Percentiles rank a stretch among this genome's conserved stretches.
These are phyloP conservation scores for Aspergillus avenaceus DNA, from an alignment of 495 filamentous ascomycete genomes.

Conservation along the genomic window DNA sequence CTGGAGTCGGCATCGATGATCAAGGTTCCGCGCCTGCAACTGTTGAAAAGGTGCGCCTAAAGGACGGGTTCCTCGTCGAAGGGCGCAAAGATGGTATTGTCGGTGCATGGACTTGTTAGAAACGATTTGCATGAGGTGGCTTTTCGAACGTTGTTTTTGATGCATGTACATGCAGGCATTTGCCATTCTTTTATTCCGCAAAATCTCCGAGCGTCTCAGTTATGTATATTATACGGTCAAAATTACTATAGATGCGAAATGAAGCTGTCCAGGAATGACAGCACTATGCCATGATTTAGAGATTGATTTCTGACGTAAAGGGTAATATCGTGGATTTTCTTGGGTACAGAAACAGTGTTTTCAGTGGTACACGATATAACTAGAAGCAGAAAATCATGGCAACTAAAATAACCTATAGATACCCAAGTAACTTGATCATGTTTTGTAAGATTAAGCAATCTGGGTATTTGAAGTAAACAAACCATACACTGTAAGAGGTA, in stretches of 20 bases:
- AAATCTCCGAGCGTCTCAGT: not conserved
- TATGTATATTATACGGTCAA: not conserved
- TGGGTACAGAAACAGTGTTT: too few species aligned
- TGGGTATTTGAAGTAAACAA: too few species aligned
- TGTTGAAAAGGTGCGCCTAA: constrained; percentile 85
- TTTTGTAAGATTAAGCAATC: not conserved
- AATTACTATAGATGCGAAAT: not conserved
- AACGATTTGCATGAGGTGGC: constrained; percentile 1
- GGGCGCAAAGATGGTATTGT: constrained; percentile 84
- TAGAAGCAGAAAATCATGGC: too few species aligned
- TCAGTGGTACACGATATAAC: too few species aligned
- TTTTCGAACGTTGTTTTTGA: not conserved
- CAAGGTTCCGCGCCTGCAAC: constrained; percentile 55
- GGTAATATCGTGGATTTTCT: not conserved
- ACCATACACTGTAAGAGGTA: too few species aligned
- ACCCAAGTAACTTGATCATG: too few species aligned
- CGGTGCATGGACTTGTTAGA: constrained; percentile 85
- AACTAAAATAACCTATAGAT: too few species aligned
- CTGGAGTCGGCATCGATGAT: constrained; percentile 64
- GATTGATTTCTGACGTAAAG: not conserved
- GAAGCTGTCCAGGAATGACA: not conserved
- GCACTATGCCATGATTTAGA: not conserved
- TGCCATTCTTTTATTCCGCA: not conserved
- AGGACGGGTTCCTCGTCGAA: constrained; percentile 92
- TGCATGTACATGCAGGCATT: not conserved